Percentiles rank a stretch among this genome's conserved stretches.
Conservation (phyloP, 352 stramenopile species). For the Globisporangium nunn region DNA sequence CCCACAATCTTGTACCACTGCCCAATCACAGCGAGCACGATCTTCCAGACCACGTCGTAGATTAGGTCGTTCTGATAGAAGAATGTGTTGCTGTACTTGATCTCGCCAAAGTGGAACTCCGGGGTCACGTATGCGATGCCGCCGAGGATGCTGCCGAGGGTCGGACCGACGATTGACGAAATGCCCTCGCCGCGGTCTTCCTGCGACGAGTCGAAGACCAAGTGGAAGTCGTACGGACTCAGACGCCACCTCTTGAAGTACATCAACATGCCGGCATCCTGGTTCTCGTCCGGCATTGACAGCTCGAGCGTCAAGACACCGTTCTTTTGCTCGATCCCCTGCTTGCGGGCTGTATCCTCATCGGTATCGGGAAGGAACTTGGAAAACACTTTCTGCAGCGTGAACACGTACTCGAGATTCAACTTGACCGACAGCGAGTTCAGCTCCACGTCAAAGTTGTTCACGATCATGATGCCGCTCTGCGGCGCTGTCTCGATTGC, state of each 20-base stretch:
- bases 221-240: constrained; percentile 59
- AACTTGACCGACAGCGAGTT: constrained; percentile 67
- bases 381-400: constrained; percentile 59
- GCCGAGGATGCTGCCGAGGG: constrained; percentile 80
- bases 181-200: constrained; percentile 78
- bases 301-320: constrained; percentile 43
- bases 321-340: constrained; percentile 61
- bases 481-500: constrained; percentile 57
- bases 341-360: constrained; percentile 49
- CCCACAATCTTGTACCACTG: constrained; percentile 89
- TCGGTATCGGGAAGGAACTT: constrained; percentile 69
- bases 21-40: constrained; percentile 63
- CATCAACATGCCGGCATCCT: constrained; percentile 52
- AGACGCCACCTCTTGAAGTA: constrained; percentile 82
- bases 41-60: constrained; percentile 61
- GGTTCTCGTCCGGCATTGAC: constrained; percentile 36
- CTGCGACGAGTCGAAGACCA: constrained; percentile 81
- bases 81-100: constrained; percentile 72
- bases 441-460: constrained; percentile 72
- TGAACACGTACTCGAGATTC: constrained; percentile 77
- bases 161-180: constrained; percentile 70
- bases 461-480: constrained; percentile 63
- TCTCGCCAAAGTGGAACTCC: constrained; percentile 70
- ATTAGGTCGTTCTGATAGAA: constrained; percentile 85
- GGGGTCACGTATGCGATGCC: constrained; percentile 83